phyloP scores from a whole-genome alignment of 2,329 filamentous ascomycete species.

The Penicillium sp. region DNA sequence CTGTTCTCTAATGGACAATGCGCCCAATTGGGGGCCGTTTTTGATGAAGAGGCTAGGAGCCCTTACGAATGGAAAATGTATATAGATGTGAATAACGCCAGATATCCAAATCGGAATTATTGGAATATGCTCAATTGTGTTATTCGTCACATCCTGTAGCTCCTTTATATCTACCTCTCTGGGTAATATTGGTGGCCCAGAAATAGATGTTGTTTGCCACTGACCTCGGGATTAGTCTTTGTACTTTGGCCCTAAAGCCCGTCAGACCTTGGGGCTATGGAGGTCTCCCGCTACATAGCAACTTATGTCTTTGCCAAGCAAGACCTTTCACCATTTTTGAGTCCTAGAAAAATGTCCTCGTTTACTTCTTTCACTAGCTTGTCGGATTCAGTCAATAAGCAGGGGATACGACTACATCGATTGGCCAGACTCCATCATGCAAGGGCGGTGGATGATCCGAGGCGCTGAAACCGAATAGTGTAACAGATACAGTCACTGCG shows the following conservation, averaged over 20 bases:
- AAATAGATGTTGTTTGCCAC: not conserved
- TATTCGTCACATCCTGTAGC: not conserved
- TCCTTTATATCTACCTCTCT: not conserved
- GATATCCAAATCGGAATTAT: not conserved
- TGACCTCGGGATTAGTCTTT: not conserved
- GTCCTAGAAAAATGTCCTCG: not conserved
- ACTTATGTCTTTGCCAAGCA: not conserved
- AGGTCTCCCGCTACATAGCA: not conserved
- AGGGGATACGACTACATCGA: not conserved
- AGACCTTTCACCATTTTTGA: not conserved
- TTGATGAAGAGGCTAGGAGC: not conserved
- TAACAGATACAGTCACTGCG: not conserved
- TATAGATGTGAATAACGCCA: constrained; percentile 2
- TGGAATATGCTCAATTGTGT: not conserved
- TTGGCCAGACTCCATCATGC: not conserved
- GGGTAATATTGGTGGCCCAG: not conserved
- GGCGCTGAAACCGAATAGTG: not conserved
- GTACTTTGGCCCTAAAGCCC: not conserved
- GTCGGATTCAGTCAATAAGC: not conserved
- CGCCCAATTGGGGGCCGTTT: not conserved
- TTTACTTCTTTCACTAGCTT: not conserved
- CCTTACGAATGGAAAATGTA: not conserved
- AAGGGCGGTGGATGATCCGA: not conserved
- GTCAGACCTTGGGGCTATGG: not conserved
- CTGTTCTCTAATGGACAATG: not conserved